Conservation (phyloP, 495 filamentous ascomycete species). For the Lophiotrema nucula region DNA sequence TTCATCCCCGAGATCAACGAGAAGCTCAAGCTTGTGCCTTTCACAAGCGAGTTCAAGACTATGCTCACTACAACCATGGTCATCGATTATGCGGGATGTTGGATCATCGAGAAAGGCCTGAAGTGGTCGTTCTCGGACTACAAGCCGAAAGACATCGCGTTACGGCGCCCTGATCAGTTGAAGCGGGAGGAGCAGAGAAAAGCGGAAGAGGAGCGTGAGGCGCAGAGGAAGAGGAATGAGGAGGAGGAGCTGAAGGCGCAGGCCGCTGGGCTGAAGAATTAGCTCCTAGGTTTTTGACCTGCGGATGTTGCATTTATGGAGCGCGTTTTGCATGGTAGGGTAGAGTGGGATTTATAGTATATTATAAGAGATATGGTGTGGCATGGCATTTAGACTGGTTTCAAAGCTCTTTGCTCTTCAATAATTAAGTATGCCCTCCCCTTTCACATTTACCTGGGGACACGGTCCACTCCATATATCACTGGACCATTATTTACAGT, state of each 20-base stretch:
- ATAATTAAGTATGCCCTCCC: too few relatives aligned
- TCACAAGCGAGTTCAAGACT: conserved; percentile 82
- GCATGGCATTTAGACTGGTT: too few relatives aligned
- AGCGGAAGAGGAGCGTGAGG: conserved; percentile 51
- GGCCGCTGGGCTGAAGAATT: not conserved
- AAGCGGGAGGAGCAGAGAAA: conserved; percentile 68
- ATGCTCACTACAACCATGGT: conserved; percentile 84
- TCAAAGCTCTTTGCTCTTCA: too few relatives aligned
- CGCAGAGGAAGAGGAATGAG: conserved; percentile 29
- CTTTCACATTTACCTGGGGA: too few relatives aligned
- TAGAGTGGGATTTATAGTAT: too few relatives aligned
- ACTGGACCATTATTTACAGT: too few relatives aligned
- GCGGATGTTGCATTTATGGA: too few relatives aligned
- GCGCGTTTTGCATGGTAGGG: too few relatives aligned
- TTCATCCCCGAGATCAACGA: conserved; percentile 94
- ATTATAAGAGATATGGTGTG: too few relatives aligned
- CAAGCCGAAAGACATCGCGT: conserved; percentile 89
- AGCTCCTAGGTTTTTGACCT: too few relatives aligned
- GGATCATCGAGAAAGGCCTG: conserved; percentile 79
- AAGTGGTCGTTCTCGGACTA: conserved; percentile 90
- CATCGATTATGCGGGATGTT: conserved; percentile 86
- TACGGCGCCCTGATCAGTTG: conserved; percentile 83
- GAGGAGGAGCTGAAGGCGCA: conserved; percentile 22
- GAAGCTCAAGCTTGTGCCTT: conserved; percentile 90
- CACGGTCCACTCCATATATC: too few relatives aligned